Base-by-base conservation (phyloP, 371 early-diverging fungal species). In the Mortierella sp. region DNA sequence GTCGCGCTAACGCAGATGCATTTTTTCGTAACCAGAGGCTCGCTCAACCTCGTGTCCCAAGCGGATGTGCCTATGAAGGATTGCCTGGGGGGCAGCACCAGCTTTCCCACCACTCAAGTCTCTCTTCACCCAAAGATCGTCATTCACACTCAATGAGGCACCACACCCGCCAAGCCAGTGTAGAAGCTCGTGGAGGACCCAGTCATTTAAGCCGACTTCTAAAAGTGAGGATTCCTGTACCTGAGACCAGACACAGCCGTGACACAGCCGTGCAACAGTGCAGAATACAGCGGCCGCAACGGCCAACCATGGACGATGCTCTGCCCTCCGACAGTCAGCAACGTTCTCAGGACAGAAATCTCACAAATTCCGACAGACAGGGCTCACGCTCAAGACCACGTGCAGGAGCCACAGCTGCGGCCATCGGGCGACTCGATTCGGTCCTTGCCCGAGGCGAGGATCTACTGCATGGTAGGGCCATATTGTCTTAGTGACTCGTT, bases 351-450 rank as follows among this genome's bases (percentile, higher is more conserved):
- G 60, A 46, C 27, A 58, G 46, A 15, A 46, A 44, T 27, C 34
- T 15, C 19, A 60, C 51, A 15, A 58, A 50, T 27, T 17, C 37
- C 6, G 30, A 49, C 23, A 60, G 58, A 12, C 70, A 64, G 28
- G 27, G 39, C 2, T 50, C 64, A 4, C 64, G 76, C 0, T 69
- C 70, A 6, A 44, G 76, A 24, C 76, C 76, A 15, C 76, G 76
- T 4, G 61, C 76, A 21, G 61, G 70, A 15, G 76, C 76, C 6
- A 76, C 76, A 5, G 76, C 76, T 19, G 65, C 76, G 9, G 76
- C 64, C 5, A 76, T 76, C 26, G 76, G 76, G 14, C 76, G 76
- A 9, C 41, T 76, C 23, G 70, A 69, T 28, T 32, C 62, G 1
- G 60, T 69, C 34, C 70, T 64, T 21, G 53, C 61, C 34, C 70